A percentile compares a stretch with the other conserved stretches of the same genome.
phyloP scores from a whole-genome alignment of 2,329 filamentous ascomycete species.

The Pyrenochaeta sp. region DNA sequence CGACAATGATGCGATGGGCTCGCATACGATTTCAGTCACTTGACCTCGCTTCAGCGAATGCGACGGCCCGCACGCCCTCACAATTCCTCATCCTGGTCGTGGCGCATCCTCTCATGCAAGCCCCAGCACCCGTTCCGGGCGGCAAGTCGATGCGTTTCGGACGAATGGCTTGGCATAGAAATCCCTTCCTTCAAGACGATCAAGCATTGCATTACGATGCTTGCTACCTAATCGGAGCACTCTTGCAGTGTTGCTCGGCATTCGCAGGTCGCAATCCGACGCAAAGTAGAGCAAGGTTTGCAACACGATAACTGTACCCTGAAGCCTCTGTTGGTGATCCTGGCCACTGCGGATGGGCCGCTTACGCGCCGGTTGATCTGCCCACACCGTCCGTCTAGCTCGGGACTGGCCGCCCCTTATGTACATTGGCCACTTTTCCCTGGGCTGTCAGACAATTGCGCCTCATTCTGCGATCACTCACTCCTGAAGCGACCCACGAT shows the following conservation, averaged over 20 bases:
- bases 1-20: constrained; percentile 47
- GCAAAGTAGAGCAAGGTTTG: constrained; percentile 11
- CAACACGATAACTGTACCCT: constrained; percentile 19
- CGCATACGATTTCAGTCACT: constrained; percentile 69
- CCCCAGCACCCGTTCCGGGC: constrained; percentile 47
- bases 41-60: constrained; percentile 61
- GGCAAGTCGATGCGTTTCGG: constrained; percentile 47
- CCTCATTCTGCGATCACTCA: constrained; percentile 34
- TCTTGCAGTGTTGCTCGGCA: constrained; percentile 10
- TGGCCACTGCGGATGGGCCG: constrained; percentile 34
- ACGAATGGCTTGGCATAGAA: constrained; percentile 38
- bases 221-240: constrained; percentile 21
- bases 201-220: constrained; percentile 19
- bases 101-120: constrained; percentile 44
- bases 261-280: constrained; percentile 13
- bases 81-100: constrained; percentile 42
- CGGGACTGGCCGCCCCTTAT: constrained; percentile 46
- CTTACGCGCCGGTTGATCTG: constrained; percentile 51
- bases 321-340: constrained; percentile 35
- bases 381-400: constrained; percentile 38
- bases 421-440: constrained; percentile 32
- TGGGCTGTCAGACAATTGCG: constrained; percentile 25
- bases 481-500: constrained; percentile 29
- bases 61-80: constrained; percentile 48
- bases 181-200: constrained; percentile 23